phyloP scores from a whole-genome alignment of 192 early-diverging fungal species.

The Gaertneriomyces semiglobifer region DNA sequence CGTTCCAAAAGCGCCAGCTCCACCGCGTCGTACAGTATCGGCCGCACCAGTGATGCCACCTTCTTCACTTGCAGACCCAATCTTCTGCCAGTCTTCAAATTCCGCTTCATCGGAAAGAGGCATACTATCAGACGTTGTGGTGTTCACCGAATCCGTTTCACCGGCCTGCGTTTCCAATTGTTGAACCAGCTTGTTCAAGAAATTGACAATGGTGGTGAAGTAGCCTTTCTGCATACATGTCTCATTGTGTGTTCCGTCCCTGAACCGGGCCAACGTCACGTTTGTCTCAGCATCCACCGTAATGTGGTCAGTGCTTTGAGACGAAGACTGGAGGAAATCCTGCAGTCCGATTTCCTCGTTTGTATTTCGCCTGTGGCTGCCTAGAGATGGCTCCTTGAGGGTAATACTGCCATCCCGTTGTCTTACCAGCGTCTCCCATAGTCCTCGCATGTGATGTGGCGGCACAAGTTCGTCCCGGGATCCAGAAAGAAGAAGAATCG shows the following conservation, averaged over 20 bases:
- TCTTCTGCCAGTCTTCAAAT: too few relatives aligned
- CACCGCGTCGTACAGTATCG: too few relatives aligned
- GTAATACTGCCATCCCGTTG: conserved; percentile 18
- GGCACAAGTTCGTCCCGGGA: conserved; percentile 84
- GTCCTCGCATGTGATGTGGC: conserved; percentile 75
- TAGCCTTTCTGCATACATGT: conserved; percentile 83
- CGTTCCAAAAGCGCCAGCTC: too few relatives aligned
- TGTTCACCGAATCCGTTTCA: too few relatives aligned
- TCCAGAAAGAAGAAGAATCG: conserved; percentile 80
- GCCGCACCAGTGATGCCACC: too few relatives aligned
- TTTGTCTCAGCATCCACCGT: conserved; percentile 9
- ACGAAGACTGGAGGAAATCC: background rate
- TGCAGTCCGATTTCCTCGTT: conserved; percentile 38
- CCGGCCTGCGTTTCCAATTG: too few relatives aligned
- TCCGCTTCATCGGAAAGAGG: too few relatives aligned
- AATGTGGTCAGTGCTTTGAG: too few relatives aligned
- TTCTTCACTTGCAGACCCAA: too few relatives aligned
- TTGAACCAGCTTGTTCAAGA: conserved; percentile 31
- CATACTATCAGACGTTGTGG: too few relatives aligned
- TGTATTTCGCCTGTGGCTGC: too few relatives aligned
- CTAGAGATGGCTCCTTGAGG: too few relatives aligned
- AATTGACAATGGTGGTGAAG: conserved; percentile 68
- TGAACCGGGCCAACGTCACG: conserved; percentile 53
- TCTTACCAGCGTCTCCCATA: conserved; percentile 37
- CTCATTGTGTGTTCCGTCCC: conserved; percentile 87